Evolutionary conservation across 2,329 filamentous ascomycete genomes (phyloP), one percentile per base, ranked within the genome.

Genomic region (Verticillium tricorpus): DNA sequence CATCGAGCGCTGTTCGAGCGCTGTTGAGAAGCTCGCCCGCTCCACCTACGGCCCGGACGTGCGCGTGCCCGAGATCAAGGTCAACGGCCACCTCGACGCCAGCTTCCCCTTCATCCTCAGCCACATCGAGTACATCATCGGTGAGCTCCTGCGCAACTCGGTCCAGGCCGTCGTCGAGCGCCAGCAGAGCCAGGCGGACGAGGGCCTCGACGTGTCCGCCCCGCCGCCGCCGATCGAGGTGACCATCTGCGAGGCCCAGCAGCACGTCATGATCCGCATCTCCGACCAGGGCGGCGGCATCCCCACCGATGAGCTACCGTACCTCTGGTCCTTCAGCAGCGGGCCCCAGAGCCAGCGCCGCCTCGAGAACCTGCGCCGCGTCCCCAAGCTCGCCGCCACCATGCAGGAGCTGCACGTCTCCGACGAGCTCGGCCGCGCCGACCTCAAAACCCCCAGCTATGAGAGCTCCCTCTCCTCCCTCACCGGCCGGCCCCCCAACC

Each of bases 301-400:
- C 60, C 89, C 93, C 1, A 86, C 88, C 57, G 91, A 95, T 54
- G 86, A 94, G 62, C 79, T 97, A 25, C 93, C 94, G 0, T 90
- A 96, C 72, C 83, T 99, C 6, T 99, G 96, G 95, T 96, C 93
- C 31, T 99, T 99, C 74, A 93, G 89, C 76, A 98, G 98, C 76
- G 94, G 94, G 0, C 92, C 93, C 2, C 87, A 92, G 39, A 90
- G 88, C 62, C 82, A 89, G 67, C 85, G 87, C 63, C 87, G 92
- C 4, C 82, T 98, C n/a, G 82, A 91, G 68, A 98, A 97, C 72
- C 83, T 99, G 9, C 86, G 86, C 12, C 87, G 89, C 66, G 94
- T 99, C 2, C 95, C 95, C 3, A 90, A 91, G 64, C 90, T 99
- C 83, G 91, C 94, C 14, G 95, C 93, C 22, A 99, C 94, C 0